Percentiles rank a stretch among this genome's conserved stretches.
Conservation (phyloP, 2,329 filamentous ascomycete species). For the Nemania diffusa region DNA sequence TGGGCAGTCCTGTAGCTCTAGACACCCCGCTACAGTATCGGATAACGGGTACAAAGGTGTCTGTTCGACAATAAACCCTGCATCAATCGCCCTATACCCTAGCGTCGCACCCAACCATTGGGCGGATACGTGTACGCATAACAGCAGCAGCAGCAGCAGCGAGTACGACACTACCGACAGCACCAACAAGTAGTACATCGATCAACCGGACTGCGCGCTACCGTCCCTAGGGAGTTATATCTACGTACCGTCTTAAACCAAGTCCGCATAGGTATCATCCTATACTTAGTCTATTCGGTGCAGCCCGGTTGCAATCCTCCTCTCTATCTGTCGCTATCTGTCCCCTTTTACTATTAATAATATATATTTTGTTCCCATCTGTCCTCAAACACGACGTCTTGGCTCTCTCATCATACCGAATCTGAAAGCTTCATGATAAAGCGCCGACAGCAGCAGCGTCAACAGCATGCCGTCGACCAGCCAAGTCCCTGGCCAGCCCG, state of each 20-base stretch:
- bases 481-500: slow-evolving; percentile 42
- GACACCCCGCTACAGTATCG: slow-evolving; percentile 25
- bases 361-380: background rate
- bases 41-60: slow-evolving; percentile 9
- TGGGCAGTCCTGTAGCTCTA: background rate
- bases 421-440: background rate
- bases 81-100: background rate
- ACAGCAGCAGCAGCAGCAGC: background rate
- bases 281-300: background rate
- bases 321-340: background rate
- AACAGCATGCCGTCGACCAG: slow-evolving; percentile 29
- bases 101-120: slow-evolving; percentile 14
- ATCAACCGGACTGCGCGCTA: slow-evolving; percentile 13
- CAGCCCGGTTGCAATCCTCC: slow-evolving; percentile 8
- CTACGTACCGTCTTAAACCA: background rate
- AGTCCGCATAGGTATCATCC: too few relatives aligned
- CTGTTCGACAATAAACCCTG: slow-evolving; percentile 12
- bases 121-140: slow-evolving; percentile 18
- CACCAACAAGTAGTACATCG: slow-evolving; percentile 3
- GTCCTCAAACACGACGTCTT: background rate
- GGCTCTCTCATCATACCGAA: background rate
- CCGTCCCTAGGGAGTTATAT: background rate
- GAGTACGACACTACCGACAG: background rate
- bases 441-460: background rate
- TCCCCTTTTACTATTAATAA: background rate